phyloP scores from a whole-genome alignment of 345 rosid genomes.

The Gossypium thurberi region DNA sequence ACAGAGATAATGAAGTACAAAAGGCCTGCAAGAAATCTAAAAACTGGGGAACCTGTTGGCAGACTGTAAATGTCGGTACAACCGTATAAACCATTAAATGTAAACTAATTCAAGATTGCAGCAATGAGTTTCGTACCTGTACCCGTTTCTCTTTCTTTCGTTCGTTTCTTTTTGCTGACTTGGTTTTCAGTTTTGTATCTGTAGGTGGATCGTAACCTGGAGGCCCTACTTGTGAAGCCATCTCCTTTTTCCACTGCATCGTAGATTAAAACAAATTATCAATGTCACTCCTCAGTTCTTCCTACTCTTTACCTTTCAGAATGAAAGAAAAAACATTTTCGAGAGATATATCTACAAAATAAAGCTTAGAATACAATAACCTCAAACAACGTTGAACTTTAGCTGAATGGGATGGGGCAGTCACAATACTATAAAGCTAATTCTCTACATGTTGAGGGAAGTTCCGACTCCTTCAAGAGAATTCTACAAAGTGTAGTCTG shows the following conservation, averaged over 20 bases:
- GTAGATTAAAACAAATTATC: slow-evolving; percentile 5
- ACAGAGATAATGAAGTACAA: neutral
- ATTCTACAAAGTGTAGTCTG: too few relatives aligned
- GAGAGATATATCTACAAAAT: neutral
- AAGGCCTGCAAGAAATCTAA: neutral
- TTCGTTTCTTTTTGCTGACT: slow-evolving; percentile 74
- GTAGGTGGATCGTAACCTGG: slow-evolving; percentile 67
- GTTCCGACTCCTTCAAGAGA: too few relatives aligned
- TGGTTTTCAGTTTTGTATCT: slow-evolving; percentile 65
- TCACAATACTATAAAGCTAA: neutral
- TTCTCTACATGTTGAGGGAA: neutral
- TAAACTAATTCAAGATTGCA: neutral
- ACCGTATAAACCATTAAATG: neutral
- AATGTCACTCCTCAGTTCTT: neutral
- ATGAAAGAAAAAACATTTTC: neutral
- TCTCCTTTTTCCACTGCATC: slow-evolving; percentile 74
- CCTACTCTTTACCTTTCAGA: neutral
- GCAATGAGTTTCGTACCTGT: slow-evolving; percentile 41
- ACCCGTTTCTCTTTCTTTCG: slow-evolving; percentile 83
- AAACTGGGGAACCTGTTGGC: slow-evolving; percentile 1
- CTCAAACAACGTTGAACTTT: neutral
- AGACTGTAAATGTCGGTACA: neutral
- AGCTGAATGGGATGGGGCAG: neutral
- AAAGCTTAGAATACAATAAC: slow-evolving; percentile 1
- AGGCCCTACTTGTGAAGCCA: slow-evolving; percentile 48